phyloP scores from a whole-genome alignment of 2,329 filamentous ascomycete genomes.

The Pseudocercospora pini-densiflorae region DNA sequence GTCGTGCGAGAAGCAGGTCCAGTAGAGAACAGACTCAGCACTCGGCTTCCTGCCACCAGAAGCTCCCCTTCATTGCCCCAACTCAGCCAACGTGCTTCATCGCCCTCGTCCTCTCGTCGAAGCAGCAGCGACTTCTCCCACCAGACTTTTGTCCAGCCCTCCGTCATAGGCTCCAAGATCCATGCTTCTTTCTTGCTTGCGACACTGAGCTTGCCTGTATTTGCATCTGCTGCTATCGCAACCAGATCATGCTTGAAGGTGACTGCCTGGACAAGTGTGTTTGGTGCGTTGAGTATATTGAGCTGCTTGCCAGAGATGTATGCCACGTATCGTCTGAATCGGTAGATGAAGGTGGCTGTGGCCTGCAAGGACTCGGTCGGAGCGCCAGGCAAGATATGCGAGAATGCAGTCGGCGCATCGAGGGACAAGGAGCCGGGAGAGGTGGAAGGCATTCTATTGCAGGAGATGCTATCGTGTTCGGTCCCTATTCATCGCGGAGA shows the following conservation, averaged over 20 bases:
- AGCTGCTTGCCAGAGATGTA: slow-evolving; percentile 92
- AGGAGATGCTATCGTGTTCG: slow-evolving; percentile 24
- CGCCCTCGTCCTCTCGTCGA: slow-evolving; percentile 47
- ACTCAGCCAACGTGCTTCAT: slow-evolving; percentile 67
- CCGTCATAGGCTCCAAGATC: slow-evolving; percentile 76
- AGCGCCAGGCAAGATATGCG: slow-evolving; percentile 72
- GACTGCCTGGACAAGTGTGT: slow-evolving; percentile 82
- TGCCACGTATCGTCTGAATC: slow-evolving; percentile 72
- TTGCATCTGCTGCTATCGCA: slow-evolving; percentile 79
- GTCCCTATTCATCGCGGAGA: not conserved
- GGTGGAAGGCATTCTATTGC: slow-evolving; percentile 36
- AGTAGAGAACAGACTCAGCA: slow-evolving; percentile 71
- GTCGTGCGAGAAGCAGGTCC: slow-evolving; percentile 39
- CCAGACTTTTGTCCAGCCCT: slow-evolving; percentile 75
- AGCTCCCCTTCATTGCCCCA: slow-evolving; percentile 90
- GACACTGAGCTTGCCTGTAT: slow-evolving; percentile 81
- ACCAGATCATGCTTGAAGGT: slow-evolving; percentile 62
- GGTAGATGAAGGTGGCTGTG: slow-evolving; percentile 74
- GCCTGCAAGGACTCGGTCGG: slow-evolving; percentile 78
- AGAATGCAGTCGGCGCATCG: slow-evolving; percentile 28
- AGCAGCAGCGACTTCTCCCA: slow-evolving; percentile 69
- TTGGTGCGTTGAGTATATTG: slow-evolving; percentile 76
- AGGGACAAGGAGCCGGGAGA: slow-evolving; percentile 28
- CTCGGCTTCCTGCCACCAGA: slow-evolving; percentile 70
- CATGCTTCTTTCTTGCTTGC: slow-evolving; percentile 70